Percentiles rank a stretch among this genome's conserved stretches.
These are phyloP conservation scores for Fonsecaea erecta DNA, from an alignment of 2,329 filamentous ascomycete genomes.

Conservation along the genomic window DNA sequence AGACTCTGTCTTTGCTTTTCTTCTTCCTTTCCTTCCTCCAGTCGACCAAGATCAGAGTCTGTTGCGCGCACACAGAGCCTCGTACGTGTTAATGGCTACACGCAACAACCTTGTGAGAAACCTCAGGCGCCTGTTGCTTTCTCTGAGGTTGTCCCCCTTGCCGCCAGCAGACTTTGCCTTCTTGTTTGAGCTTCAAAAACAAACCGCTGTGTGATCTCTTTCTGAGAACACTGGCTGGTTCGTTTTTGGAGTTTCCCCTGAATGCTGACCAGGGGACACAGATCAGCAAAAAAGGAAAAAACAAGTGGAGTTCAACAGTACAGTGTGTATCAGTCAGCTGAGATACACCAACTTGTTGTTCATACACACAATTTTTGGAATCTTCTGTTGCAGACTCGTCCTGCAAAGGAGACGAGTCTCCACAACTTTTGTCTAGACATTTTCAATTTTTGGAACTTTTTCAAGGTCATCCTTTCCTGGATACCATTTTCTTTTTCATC, in stretches of 20 bases:
- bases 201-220: neutral
- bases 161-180: constrained; percentile 8
- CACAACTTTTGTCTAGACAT: neutral
- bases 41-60: constrained; percentile 14
- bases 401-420: neutral
- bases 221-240: neutral
- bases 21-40: constrained; percentile 3
- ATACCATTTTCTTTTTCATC: constrained; percentile 19
- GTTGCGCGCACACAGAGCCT: constrained; percentile 1
- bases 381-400: neutral
- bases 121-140: neutral
- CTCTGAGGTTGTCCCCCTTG: neutral
- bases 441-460: constrained; percentile 5
- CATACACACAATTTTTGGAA: neutral
- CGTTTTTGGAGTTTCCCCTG: constrained; percentile 8
- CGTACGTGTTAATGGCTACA: too few relatives aligned
- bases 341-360: constrained; percentile 12
- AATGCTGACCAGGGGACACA: neutral
- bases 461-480: neutral
- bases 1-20: neutral
- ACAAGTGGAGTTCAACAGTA: neutral
- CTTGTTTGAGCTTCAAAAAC: constrained; percentile 18
- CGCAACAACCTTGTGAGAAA: too few relatives aligned
- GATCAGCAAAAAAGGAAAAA: too few relatives aligned
- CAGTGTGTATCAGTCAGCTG: constrained; percentile 10